These are phyloP conservation scores for Halophytophthora batemanensis DNA, from an alignment of 352 stramenopile genomes.

Conservation along the genomic window DNA sequence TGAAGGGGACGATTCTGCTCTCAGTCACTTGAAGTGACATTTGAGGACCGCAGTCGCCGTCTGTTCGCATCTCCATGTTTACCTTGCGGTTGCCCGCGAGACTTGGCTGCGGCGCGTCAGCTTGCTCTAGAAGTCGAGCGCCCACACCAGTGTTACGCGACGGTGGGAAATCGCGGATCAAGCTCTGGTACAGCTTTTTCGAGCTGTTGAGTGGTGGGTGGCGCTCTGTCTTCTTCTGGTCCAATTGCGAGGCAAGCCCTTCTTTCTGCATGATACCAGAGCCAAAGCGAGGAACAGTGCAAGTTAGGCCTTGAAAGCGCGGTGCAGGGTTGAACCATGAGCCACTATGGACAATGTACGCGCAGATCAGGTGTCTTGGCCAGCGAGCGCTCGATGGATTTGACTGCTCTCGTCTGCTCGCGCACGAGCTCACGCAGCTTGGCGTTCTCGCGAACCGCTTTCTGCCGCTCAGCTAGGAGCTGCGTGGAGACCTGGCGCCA, in stretches of 20 bases:
- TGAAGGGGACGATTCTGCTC: conserved; percentile 31
- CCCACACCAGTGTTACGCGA: conserved; percentile 20
- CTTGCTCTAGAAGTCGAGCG: conserved; percentile 28
- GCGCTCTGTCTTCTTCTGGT: background rate
- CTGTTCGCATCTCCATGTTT: conserved; percentile 43
- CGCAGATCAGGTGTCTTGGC: conserved; percentile 29
- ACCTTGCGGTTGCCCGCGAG: conserved; percentile 28
- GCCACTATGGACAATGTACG: conserved; percentile 5
- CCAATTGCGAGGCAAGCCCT: conserved; percentile 6
- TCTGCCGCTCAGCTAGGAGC: conserved; percentile 41
- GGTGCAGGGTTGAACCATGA: background rate
- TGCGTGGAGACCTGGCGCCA: conserved; percentile 51
- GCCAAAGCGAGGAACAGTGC: conserved; percentile 2
- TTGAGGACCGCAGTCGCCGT: conserved; percentile 20
- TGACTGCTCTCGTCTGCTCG: conserved; percentile 35
- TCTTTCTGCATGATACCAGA: conserved; percentile 17
- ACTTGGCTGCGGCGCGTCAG: conserved; percentile 13
- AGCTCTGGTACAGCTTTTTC: conserved; percentile 32
- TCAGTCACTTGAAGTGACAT: conserved; percentile 50
- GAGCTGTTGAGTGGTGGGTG: conserved; percentile 4
- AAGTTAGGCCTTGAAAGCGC: background rate
- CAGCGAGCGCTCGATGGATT: conserved; percentile 28
- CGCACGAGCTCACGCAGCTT: conserved; percentile 43
- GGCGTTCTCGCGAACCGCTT: conserved; percentile 41
- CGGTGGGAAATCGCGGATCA: conserved; percentile 36